Evolutionary conservation across 2,329 filamentous ascomycete species (phyloP).

Genomic region (Uncinocarpus reesii): DNA sequence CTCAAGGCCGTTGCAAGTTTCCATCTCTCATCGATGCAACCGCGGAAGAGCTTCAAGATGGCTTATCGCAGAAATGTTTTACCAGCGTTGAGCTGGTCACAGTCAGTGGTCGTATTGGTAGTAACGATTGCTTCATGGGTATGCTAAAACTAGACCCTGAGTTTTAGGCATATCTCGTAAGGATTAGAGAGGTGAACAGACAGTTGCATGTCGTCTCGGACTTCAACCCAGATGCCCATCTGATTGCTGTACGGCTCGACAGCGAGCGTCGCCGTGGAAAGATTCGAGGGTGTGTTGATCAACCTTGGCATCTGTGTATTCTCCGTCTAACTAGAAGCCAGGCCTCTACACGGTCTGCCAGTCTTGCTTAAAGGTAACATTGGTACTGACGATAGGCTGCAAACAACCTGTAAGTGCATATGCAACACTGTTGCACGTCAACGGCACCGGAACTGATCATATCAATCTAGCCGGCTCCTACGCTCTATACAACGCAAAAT

Average conservation of each 20-base stretch:
- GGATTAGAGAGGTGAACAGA: conserved; percentile 45
- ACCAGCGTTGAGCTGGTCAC: conserved; percentile 49
- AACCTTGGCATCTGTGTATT: neutral
- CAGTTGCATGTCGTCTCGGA: conserved; percentile 46
- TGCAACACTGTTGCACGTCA: conserved; percentile 45
- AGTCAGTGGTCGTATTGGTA: conserved; percentile 18
- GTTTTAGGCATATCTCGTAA: conserved; percentile 43
- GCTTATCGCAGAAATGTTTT: conserved; percentile 42
- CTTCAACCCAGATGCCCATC: conserved; percentile 52
- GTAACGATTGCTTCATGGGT: too few relatives aligned
- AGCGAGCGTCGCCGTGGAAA: conserved; percentile 44
- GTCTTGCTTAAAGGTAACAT: conserved; percentile 63
- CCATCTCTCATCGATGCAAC: conserved; percentile 43
- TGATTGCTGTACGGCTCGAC: conserved; percentile 50
- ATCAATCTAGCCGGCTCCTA: conserved; percentile 47
- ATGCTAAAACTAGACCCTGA: too few relatives aligned
- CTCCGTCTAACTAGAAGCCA: conserved; percentile 23
- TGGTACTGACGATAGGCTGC: conserved; percentile 52
- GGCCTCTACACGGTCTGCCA: conserved; percentile 59
- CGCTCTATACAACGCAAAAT: conserved; percentile 49
- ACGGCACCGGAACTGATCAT: neutral
- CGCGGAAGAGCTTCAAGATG: conserved; percentile 42
- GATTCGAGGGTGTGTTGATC: conserved; percentile 25
- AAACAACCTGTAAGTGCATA: conserved; percentile 44
- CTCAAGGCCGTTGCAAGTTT: neutral